Percentiles rank a stretch among this genome's conserved stretches.
These are phyloP conservation scores for Didymella arachidicola DNA, from an alignment of 2,329 filamentous ascomycete species.

Conservation along the genomic window DNA sequence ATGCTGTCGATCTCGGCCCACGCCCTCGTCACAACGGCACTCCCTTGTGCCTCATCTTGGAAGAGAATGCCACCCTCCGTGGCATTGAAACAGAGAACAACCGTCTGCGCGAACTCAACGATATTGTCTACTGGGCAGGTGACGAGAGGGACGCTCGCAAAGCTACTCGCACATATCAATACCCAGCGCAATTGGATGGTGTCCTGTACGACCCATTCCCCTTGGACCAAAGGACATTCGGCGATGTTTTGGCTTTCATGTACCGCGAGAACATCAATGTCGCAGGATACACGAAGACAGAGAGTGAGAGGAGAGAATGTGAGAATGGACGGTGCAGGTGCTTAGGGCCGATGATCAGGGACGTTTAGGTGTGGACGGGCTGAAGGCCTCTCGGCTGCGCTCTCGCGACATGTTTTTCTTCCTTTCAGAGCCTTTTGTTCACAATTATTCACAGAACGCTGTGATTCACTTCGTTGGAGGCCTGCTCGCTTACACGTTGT, in stretches of 20 bases:
- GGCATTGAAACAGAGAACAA: neutral
- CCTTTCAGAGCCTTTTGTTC: neutral
- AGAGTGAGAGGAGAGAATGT: neutral
- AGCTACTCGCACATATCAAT: neutral
- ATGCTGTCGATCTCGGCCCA: neutral
- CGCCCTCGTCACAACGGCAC: neutral
- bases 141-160: neutral
- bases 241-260: neutral
- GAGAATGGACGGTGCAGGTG: neutral
- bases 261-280: neutral
- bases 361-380: neutral
- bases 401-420: neutral
- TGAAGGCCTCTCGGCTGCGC: neutral
- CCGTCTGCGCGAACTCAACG: neutral
- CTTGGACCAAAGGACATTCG: neutral
- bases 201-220: neutral
- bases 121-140: neutral
- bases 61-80: neutral
- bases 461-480: neutral
- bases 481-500: neutral
- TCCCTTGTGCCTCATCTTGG: neutral
- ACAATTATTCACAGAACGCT: no score
- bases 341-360: slow-evolving; percentile 2
- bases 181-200: neutral
- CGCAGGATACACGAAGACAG: neutral